These are phyloP conservation scores for Athelia psychrophila DNA, from an alignment of 1,284 basidiomycete genomes.

Conservation along the genomic window DNA sequence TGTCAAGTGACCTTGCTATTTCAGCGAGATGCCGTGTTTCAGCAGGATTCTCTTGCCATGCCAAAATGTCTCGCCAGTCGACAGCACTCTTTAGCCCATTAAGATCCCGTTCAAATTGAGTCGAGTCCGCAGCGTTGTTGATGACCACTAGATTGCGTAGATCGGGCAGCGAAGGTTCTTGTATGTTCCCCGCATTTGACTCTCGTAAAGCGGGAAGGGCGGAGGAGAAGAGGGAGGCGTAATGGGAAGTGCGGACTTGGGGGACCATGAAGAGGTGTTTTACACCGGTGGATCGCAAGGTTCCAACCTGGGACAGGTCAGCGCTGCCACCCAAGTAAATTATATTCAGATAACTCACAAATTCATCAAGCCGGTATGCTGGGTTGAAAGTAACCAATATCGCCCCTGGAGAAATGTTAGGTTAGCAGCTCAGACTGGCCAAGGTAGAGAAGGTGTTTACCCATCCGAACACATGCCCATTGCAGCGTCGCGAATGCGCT, in stretches of 20 bases:
- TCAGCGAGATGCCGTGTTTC: slow-evolving; percentile 41
- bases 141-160: slow-evolving; percentile 68
- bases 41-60: slow-evolving; percentile 52
- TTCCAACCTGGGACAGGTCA: slow-evolving; percentile 42
- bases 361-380: slow-evolving; percentile 71
- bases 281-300: slow-evolving; percentile 65
- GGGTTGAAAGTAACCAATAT: slow-evolving; percentile 83
- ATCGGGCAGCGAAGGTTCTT: slow-evolving; percentile 56
- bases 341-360: slow-evolving; percentile 41
- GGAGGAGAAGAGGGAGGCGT: slow-evolving; percentile 55
- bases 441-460: background rate
- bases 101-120: slow-evolving; percentile 15
- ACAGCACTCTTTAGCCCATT: slow-evolving; percentile 46
- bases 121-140: slow-evolving; percentile 43
- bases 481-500: slow-evolving; percentile 80
- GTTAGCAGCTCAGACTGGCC: slow-evolving; percentile 40
- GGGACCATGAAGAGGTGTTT: slow-evolving; percentile 75
- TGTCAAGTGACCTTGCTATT: slow-evolving; percentile 36
- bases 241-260: slow-evolving; percentile 58
- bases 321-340: background rate
- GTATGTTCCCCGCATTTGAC: slow-evolving; percentile 53
- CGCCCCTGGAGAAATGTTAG: slow-evolving; percentile 65
- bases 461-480: slow-evolving; percentile 80
- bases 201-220: slow-evolving; percentile 58
- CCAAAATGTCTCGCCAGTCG: slow-evolving; percentile 65